phyloP scores from a whole-genome alignment of 805 yeast genomes.

The Candida boidinii region DNA sequence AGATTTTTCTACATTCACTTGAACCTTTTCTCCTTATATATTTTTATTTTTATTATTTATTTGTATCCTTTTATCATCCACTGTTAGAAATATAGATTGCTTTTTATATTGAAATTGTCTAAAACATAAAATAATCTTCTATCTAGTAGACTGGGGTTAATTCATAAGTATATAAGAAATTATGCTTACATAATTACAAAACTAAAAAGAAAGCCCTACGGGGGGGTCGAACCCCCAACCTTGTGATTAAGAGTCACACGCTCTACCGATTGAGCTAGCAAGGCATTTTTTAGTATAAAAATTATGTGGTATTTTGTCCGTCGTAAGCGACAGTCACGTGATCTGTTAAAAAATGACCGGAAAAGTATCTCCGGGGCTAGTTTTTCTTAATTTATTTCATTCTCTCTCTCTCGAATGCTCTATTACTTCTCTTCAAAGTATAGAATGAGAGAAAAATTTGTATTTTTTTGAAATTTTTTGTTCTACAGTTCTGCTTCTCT shows the following conservation, averaged over 20 bases:
- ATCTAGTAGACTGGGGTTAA: no score
- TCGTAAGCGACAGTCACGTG: neutral
- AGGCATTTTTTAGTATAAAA: neutral
- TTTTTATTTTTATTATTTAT: no score
- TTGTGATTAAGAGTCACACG: slow-evolving; percentile 3
- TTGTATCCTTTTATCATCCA: no score
- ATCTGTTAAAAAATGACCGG: slow-evolving; percentile 10
- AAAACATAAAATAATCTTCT: neutral
- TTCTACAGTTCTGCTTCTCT: no score
- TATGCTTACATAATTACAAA: slow-evolving; percentile 23
- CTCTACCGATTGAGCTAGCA: slow-evolving; percentile 3
- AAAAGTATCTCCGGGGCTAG: slow-evolving; percentile 8
- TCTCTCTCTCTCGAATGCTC: slow-evolving; percentile 2
- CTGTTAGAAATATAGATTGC: no score
- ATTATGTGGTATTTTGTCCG: neutral
- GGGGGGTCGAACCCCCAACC: slow-evolving; percentile 4
- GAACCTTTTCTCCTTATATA: no score
- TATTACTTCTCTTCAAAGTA: neutral
- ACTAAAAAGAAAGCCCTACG: slow-evolving; percentile 19
- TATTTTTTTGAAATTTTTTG: no score
- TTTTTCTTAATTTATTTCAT: slow-evolving; percentile 19
- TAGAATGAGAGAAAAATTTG: neutral
- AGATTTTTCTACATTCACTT: no score
- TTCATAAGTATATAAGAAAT: slow-evolving; percentile 14
- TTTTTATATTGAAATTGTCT: neutral